Conservation (phyloP, 257 asterid species). For the Solanum sitiens region DNA sequence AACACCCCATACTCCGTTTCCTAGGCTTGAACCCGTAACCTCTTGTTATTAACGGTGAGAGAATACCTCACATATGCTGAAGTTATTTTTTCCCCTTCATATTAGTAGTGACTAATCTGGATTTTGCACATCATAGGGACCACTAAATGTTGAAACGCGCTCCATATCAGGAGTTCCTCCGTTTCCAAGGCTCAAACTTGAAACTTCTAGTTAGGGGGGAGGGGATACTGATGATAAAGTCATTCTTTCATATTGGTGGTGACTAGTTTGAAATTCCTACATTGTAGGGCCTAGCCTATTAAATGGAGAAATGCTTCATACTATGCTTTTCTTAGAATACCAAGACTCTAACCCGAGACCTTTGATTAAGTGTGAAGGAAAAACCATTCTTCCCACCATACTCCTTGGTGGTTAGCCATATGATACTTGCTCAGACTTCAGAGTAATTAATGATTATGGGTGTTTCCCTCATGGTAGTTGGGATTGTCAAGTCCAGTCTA, state of each 20-base stretch:
- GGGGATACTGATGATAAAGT: neutral
- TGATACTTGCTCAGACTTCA: neutral
- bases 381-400: neutral
- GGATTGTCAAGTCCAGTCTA: neutral
- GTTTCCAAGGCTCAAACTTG: neutral
- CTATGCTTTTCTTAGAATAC: neutral
- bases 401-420: neutral
- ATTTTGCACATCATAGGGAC: neutral
- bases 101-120: neutral
- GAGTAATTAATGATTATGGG: neutral
- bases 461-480: neutral
- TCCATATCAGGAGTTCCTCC: neutral
- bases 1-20: neutral
- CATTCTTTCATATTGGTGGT: neutral
- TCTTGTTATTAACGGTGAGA: neutral
- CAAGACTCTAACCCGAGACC: neutral
- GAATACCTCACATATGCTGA: neutral
- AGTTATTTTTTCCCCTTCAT: neutral
- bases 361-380: neutral
- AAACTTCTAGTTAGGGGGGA: neutral
- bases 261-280: neutral
- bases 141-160: neutral
- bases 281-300: neutral
- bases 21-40: neutral
- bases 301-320: neutral